phyloP scores from a whole-genome alignment of 805 yeast species.

The Lipomyces starkeyi region DNA sequence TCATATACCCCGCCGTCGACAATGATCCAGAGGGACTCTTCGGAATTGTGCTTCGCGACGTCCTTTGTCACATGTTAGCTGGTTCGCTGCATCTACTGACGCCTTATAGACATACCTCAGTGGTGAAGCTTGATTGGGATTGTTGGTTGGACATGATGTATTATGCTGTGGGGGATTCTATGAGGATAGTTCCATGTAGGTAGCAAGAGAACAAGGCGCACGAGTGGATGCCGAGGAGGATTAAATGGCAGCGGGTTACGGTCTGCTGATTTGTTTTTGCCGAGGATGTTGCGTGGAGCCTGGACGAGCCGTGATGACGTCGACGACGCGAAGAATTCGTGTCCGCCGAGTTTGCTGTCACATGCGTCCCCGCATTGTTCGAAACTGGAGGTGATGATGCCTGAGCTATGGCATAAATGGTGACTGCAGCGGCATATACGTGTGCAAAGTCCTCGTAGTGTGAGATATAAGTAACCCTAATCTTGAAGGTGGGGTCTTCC shows the following conservation, averaged over 20 bases:
- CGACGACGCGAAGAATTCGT: background rate
- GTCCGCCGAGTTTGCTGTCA: background rate
- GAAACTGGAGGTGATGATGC: background rate
- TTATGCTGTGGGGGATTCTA: background rate
- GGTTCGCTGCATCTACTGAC: background rate
- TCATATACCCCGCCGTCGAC: slow-evolving; percentile 77
- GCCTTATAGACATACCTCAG: slow-evolving; percentile 15
- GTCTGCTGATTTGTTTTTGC: slow-evolving; percentile 1
- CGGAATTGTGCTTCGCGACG: slow-evolving; percentile 72
- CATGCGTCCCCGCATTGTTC: slow-evolving; percentile 5
- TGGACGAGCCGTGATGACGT: slow-evolving; percentile 1
- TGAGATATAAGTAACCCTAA: background rate
- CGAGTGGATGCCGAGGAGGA: background rate
- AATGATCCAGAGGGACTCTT: slow-evolving; percentile 83
- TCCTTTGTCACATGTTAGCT: slow-evolving; percentile 48
- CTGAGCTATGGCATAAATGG: background rate
- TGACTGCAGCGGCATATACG: background rate
- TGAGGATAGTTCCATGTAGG: background rate
- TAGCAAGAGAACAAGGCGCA: background rate
- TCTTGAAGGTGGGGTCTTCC: background rate
- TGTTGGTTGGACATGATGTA: slow-evolving; percentile 25
- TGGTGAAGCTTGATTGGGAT: slow-evolving; percentile 22
- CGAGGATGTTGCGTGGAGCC: slow-evolving; percentile 4
- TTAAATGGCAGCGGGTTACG: background rate
- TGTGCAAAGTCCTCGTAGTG: background rate